Evolutionary conservation across 257 asterid species (phyloP).

Genomic region (Penstemon eatonii): DNA sequence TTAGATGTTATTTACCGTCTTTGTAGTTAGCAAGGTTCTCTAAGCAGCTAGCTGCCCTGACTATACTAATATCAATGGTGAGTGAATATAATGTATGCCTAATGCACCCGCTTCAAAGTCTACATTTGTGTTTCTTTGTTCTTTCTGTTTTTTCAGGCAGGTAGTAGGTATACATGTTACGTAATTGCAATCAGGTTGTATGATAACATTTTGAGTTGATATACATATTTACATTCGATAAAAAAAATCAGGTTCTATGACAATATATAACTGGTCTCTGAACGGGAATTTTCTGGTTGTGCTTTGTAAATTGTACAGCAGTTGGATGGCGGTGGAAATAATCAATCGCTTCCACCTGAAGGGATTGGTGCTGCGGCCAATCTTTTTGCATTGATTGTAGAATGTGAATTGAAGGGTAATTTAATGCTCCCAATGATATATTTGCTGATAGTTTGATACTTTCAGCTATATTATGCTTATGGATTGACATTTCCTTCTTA

Average conservation of each 20-base stretch:
- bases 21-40: neutral
- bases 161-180: constrained; percentile 1
- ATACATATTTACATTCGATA: no score
- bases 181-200: neutral
- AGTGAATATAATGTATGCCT: neutral
- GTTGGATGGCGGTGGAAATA: constrained; percentile 51
- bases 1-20: constrained; percentile 5
- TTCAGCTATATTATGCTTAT: constrained; percentile 28
- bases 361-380: constrained; percentile 77
- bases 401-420: constrained; percentile 78
- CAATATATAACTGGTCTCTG: constrained; percentile 16
- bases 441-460: neutral
- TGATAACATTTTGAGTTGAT: no score
- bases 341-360: constrained; percentile 67
- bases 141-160: neutral
- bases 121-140: constrained; percentile 5
- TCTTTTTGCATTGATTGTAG: constrained; percentile 80
- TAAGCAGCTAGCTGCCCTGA: constrained; percentile 15
- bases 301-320: constrained; percentile 51
- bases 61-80: neutral
- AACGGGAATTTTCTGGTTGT: constrained; percentile 23
- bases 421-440: constrained; percentile 21
- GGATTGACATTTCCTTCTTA: constrained; percentile 29
- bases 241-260: neutral
- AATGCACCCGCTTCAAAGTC: neutral